phyloP scores from a whole-genome alignment of 768 basidiomycete species.

The Lactarius pseudohatsudake region DNA sequence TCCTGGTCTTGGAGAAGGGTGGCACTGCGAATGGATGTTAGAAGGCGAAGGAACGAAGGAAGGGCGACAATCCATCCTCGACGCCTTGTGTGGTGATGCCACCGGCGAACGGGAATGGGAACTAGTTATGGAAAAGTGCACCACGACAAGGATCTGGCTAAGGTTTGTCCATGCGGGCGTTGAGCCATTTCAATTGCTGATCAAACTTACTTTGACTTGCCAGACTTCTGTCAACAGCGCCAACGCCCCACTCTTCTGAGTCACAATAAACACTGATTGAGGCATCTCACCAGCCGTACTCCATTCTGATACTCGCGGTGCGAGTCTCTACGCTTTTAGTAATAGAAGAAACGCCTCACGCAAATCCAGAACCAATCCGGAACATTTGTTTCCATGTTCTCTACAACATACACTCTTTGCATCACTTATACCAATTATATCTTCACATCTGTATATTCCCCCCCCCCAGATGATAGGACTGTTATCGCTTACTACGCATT shows the following conservation, averaged over 20 bases:
- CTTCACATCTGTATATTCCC: background rate
- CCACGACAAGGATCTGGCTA: slow-evolving; percentile 61
- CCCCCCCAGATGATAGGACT: background rate
- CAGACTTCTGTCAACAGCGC: slow-evolving; percentile 14
- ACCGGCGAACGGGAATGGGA: slow-evolving; percentile 44
- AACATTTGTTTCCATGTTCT: background rate
- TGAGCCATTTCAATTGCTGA: background rate
- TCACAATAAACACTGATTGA: background rate
- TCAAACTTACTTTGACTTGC: background rate
- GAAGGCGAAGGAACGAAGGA: slow-evolving; percentile 76
- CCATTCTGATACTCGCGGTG: background rate
- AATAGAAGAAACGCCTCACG: background rate
- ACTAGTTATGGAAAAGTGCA: slow-evolving; percentile 61
- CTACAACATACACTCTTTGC: background rate
- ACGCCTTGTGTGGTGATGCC: slow-evolving; percentile 47
- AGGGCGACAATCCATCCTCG: slow-evolving; percentile 55
- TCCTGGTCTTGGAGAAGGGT: slow-evolving; percentile 58
- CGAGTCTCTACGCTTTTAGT: background rate
- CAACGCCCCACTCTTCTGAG: background rate
- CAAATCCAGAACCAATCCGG: background rate
- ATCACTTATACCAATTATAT: background rate
- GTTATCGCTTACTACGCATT: background rate
- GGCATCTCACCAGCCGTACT: too few species aligned
- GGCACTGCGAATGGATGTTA: slow-evolving; percentile 78
- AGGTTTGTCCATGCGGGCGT: slow-evolving; percentile 42